Evolutionary conservation across 495 filamentous ascomycete genomes (phyloP).

Genomic region (Parathielavia appendiculata): DNA sequence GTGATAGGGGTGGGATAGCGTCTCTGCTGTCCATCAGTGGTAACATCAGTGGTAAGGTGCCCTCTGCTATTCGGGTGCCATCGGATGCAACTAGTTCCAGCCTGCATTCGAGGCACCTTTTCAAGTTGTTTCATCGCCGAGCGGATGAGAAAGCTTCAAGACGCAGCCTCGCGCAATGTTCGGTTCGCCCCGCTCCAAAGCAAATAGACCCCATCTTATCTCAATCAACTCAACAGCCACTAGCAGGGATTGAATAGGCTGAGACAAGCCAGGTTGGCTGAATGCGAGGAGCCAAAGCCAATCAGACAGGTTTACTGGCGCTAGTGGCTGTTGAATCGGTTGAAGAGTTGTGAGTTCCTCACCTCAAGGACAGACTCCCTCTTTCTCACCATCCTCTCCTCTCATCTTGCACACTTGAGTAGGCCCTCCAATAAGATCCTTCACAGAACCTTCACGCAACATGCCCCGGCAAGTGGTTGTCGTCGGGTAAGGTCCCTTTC

Average conservation of each 20-base stretch:
- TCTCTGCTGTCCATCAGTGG: slow-evolving; percentile 3
- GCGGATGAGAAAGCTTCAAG: background rate
- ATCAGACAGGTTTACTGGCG: too few species aligned
- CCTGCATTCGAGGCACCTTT: background rate
- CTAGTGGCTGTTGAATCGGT: too few species aligned
- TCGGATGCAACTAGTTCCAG: background rate
- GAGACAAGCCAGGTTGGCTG: too few species aligned
- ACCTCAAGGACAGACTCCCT: too few species aligned
- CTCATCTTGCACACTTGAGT: background rate
- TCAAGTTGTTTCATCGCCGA: background rate
- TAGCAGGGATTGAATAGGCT: too few species aligned
- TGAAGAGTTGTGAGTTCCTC: too few species aligned
- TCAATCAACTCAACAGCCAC: too few species aligned
- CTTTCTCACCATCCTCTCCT: background rate
- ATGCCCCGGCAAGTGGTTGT: slow-evolving; percentile 17
- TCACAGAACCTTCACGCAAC: background rate
- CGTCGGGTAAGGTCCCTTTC: slow-evolving; percentile 5
- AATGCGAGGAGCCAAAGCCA: too few species aligned
- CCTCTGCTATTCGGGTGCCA: background rate
- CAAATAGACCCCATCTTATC: too few species aligned
- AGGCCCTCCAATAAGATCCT: background rate
- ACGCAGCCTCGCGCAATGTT: background rate
- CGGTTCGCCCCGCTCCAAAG: too few species aligned
- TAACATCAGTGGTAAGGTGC: slow-evolving; percentile 7
- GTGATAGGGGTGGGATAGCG: background rate